Conservation (phyloP, 768 basidiomycete species). For the Porphyrellus cyaneotinctus region DNA sequence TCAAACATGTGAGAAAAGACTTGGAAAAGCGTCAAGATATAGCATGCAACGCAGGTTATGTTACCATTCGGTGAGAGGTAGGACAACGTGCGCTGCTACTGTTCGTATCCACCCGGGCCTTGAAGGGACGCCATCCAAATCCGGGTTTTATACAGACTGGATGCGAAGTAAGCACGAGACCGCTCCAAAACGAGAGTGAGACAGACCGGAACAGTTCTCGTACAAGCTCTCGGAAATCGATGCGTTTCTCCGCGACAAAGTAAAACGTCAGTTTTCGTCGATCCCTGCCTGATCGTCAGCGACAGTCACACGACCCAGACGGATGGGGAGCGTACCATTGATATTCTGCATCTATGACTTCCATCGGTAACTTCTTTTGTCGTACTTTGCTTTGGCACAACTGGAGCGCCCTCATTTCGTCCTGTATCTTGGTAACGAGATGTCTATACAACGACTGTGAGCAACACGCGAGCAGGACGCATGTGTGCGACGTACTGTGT, state of each 20-base stretch:
- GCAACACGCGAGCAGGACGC: background rate
- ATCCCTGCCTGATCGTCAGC: constrained; percentile 57
- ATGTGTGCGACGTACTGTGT: constrained; percentile 51
- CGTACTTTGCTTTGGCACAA: constrained; percentile 89
- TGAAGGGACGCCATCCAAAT: constrained; percentile 93
- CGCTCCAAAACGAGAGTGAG: background rate
- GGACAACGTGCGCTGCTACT: constrained; percentile 27
- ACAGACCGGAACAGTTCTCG: constrained; percentile 84
- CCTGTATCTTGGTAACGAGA: constrained; percentile 77
- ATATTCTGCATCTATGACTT: constrained; percentile 97
- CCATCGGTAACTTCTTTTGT: constrained; percentile 95
- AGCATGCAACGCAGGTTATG: constrained; percentile 15
- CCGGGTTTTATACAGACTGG: constrained; percentile 85
- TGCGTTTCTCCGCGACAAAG: constrained; percentile 92
- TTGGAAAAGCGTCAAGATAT: constrained; percentile 18
- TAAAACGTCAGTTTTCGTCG: constrained; percentile 98
- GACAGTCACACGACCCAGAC: background rate
- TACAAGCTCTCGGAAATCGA: constrained; percentile 95
- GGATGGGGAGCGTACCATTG: constrained; percentile 61
- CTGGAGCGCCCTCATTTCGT: constrained; percentile 89
- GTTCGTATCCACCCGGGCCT: constrained; percentile 43
- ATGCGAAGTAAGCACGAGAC: background rate
- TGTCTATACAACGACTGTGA: constrained; percentile 41
- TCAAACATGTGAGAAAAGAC: constrained; percentile 9
- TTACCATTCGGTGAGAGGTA: constrained; percentile 2